These are phyloP conservation scores for Saprolegnia parasitica DNA, from an alignment of 352 stramenopile genomes.

Conservation along the genomic window DNA sequence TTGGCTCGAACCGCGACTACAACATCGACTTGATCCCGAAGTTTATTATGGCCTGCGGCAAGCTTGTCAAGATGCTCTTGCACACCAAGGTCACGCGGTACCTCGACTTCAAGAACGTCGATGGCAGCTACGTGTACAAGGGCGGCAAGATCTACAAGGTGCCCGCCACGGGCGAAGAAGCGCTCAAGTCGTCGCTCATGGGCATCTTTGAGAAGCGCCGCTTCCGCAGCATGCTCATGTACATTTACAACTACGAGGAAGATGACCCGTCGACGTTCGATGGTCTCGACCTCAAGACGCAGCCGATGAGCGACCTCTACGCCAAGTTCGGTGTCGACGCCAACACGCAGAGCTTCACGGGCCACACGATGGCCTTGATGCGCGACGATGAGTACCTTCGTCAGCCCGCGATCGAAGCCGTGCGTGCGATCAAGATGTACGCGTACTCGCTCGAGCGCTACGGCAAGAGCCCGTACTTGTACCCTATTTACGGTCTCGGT, in stretches of 20 bases:
- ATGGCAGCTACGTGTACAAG: conserved; percentile 98
- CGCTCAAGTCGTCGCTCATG: conserved; percentile 95
- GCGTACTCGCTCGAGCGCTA: conserved; percentile 96
- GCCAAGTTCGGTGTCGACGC: conserved; percentile 96
- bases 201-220: conserved; percentile 99
- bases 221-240: conserved; percentile 98
- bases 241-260: conserved; percentile 95
- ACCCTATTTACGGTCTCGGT: conserved; percentile 98
- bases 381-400: conserved; percentile 87
- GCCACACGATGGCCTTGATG: conserved; percentile 98
- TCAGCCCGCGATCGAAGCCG: conserved; percentile 87
- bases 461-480: conserved; percentile 98
- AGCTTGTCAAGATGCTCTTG: conserved; percentile 98
- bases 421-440: conserved; percentile 98
- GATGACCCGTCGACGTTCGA: conserved; percentile 88
- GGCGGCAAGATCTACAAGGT: conserved; percentile 96
- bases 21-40: conserved; percentile 99
- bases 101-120: conserved; percentile 98
- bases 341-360: conserved; percentile 99
- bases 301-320: conserved; percentile 98
- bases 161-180: conserved; percentile 95
- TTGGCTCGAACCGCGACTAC: conserved; percentile 98
- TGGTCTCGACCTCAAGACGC: conserved; percentile 90
- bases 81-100: conserved; percentile 98
- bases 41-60: conserved; percentile 99